Base-by-base conservation (phyloP, 2,329 filamentous ascomycete genomes). In the Leptographium wingfieldii region DNA sequence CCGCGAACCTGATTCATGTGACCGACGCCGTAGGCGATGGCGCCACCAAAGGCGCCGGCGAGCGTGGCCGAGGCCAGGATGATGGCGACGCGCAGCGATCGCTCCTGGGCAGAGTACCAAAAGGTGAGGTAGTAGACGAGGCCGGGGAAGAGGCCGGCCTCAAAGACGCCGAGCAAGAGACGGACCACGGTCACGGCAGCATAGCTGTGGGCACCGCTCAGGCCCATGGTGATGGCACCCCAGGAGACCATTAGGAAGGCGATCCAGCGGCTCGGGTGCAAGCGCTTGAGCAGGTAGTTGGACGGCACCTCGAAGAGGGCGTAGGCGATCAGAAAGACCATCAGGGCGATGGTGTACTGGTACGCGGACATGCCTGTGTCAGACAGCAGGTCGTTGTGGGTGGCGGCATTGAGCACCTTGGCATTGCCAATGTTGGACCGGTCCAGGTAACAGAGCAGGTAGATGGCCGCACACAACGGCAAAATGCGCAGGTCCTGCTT, bases 101-200 rank as follows among this genome's bases (percentile, higher is more conserved):
- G 78, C 71, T 91, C 87, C 22, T 82, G 78, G 65, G 83, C 81
- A 53, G 80, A 83, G 70, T 91, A 91, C 78, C 88, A 90, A 63
- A 89, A 82, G 0, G 87, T 90, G 55, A 91, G 73, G 65, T 88
- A 89, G 70, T 83, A 65, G 68, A 67, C 65, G 12, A 65, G 55
- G 11, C 62, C 76, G 46, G 76, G 70, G 66, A 77, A 74, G 62
- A 66, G 56, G 35, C 64, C 46, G 82, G 78, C 67, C 91, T 60
- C 59, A 51, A 86, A 81, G 5, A 81, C 74, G 5, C 87, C 87
- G 0, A 91, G 76, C 10, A 90, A 69, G 31, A 90, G 77, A 6
- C 87, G 81, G 63, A 86, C 83, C 7, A 77, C 85, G 1, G 87
- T 78, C n/a, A 91, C 74, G 11, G 80, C 79, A 3, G 72, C 77